Base-by-base conservation (phyloP, 2,329 filamentous ascomycete genomes). In the Alternaria consortialis region DNA sequence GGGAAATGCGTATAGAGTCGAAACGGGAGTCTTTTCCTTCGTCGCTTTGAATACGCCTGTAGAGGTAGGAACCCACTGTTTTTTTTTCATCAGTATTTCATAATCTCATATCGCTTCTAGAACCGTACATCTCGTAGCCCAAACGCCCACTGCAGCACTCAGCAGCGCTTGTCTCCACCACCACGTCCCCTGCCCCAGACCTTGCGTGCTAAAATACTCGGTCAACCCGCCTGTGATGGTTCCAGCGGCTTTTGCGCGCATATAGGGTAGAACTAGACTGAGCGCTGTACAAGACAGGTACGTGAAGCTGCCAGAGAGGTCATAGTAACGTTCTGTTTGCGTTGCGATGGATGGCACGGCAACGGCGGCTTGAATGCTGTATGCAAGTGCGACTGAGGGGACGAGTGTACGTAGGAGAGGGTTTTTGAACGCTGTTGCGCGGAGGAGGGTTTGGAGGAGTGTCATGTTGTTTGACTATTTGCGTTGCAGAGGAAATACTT, bases 321-420 rank as follows among this genome's bases (percentile, higher is more conserved):
- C 90, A 74, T 90, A 91, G 81, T 90, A 90, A 37, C 86, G 84
- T 71, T 91, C 90, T 7, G 86, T 85, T 69, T 87, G 84, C 32
- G 81, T 80, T 27, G 84, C 64, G 62, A 90, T 86, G 6, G 87
- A 90, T 5, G 89, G 89, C 2, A 89, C 73, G 5, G 87, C 89
- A 7, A 87, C 85, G 40, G 84, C 86, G 8, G 84, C 81, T 79
- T 91, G 89, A 47, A 91, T 81, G 2, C 85, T 86, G 67, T 88
- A 88, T 2, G 88, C 88, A 9, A 89, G 84, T 6, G 84, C 84
- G 12, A 90, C 83, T 36, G 84, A 84, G 2, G 89, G 89, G 2
- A 90, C 80, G 9, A 90, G 78, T 1, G 87, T 89, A 43, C 87
- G 83, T 12, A 91, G 81, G 58, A 91, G 84, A 1, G 88, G 87